A percentile compares a stretch with the other conserved stretches of the same genome.
These are phyloP conservation scores for Globisporangium spinosum DNA, from an alignment of 352 stramenopile genomes.

Conservation along the genomic window DNA sequence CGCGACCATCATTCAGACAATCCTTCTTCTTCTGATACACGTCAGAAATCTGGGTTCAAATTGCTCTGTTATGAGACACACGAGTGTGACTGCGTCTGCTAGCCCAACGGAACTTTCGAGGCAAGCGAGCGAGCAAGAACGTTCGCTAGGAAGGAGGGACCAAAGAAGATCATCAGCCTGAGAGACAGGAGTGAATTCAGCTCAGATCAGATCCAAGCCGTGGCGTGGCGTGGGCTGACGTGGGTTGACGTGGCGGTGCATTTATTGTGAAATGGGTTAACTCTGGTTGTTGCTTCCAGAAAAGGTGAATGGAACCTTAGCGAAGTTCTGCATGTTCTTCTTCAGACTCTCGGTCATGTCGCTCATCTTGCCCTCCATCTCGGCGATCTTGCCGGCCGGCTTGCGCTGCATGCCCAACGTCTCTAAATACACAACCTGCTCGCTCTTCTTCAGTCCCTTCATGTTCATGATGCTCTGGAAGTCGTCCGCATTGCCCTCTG, in stretches of 20 bases:
- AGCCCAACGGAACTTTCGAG: background rate
- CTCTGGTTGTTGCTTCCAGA: slow-evolving; percentile 21
- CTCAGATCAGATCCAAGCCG: background rate
- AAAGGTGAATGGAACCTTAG: slow-evolving; percentile 74
- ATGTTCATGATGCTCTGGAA: slow-evolving; percentile 94
- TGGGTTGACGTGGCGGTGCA: background rate
- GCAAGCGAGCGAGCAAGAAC: background rate
- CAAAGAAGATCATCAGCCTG: slow-evolving; percentile 4
- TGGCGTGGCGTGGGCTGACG: background rate
- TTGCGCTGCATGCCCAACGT: slow-evolving; percentile 63
- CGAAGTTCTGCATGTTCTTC: slow-evolving; percentile 85
- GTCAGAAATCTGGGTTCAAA: slow-evolving; percentile 5
- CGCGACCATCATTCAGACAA: slow-evolving; percentile 10
- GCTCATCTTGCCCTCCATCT: slow-evolving; percentile 86
- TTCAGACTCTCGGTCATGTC: slow-evolving; percentile 84
- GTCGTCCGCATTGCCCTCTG: slow-evolving; percentile 89
- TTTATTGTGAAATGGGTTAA: background rate
- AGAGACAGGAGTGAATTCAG: background rate
- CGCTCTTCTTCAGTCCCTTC: slow-evolving; percentile 89
- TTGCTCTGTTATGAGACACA: background rate
- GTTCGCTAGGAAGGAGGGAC: background rate
- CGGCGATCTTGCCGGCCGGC: slow-evolving; percentile 62
- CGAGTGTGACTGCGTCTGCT: background rate
- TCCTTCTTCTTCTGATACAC: slow-evolving; percentile 4
- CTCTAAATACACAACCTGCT: slow-evolving; percentile 58